Conservation (phyloP, 495 filamentous ascomycete species). For the Lindgomyces ingoldianus region DNA sequence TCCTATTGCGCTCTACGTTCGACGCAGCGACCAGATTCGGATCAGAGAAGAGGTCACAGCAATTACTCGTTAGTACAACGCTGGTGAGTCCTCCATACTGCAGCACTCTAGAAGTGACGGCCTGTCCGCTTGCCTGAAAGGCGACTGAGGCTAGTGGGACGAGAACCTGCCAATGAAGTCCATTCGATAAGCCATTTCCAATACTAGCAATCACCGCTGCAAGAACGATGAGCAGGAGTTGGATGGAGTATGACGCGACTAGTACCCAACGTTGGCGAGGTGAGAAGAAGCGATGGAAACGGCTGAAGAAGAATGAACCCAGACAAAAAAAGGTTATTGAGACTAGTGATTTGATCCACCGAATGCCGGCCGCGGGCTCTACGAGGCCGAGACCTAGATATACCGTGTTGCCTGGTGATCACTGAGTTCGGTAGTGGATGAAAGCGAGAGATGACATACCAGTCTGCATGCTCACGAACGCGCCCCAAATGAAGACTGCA, state of each 20-base stretch:
- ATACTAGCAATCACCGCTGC: slow-evolving; percentile 63
- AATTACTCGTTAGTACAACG: slow-evolving; percentile 71
- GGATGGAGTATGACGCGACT: slow-evolving; percentile 59
- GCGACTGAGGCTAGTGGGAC: slow-evolving; percentile 64
- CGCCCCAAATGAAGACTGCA: slow-evolving; percentile 70
- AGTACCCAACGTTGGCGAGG: slow-evolving; percentile 63
- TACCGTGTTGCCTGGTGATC: slow-evolving; percentile 60
- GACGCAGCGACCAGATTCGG: slow-evolving; percentile 52
- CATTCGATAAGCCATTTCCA: slow-evolving; percentile 44
- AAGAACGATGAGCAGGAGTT: slow-evolving; percentile 53
- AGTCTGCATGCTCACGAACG: slow-evolving; percentile 79
- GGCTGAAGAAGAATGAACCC: slow-evolving; percentile 64
- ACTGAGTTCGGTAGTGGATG: slow-evolving; percentile 13
- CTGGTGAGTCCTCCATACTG: slow-evolving; percentile 63
- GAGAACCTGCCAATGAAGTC: slow-evolving; percentile 58
- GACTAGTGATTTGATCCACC: slow-evolving; percentile 66
- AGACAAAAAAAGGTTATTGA: slow-evolving; percentile 68
- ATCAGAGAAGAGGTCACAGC: slow-evolving; percentile 70
- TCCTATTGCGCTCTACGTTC: slow-evolving; percentile 61
- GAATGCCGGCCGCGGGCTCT: slow-evolving; percentile 53
- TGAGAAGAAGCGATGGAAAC: slow-evolving; percentile 60
- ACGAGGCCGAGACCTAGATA: slow-evolving; percentile 69
- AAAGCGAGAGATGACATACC: slow-evolving; percentile 44
- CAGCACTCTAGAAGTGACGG: slow-evolving; percentile 66
- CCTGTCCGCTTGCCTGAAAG: slow-evolving; percentile 71